Percentiles rank a stretch among this genome's conserved stretches.
Evolutionary conservation across 352 stramenopile genomes (phyloP).

Genomic region (Albugo laibachii): DNA sequence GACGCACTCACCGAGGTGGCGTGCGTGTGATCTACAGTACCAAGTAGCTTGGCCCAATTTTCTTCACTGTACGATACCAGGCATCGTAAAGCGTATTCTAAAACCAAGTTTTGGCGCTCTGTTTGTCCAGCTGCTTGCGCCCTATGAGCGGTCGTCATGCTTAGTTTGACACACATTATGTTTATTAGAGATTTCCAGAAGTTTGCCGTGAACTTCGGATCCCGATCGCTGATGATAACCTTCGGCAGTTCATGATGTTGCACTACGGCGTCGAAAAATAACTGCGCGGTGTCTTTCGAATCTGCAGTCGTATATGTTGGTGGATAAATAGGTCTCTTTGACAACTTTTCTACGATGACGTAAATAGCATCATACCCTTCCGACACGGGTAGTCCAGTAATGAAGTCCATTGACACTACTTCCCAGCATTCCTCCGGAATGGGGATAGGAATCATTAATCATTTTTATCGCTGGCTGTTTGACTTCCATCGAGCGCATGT

Average conservation of each 20-base stretch:
- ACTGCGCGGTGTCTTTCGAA: neutral
- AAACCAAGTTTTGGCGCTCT: constrained; percentile 2
- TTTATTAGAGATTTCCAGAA: constrained; percentile 5
- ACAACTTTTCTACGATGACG: constrained; percentile 6
- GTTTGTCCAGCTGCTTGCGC: constrained; percentile 6
- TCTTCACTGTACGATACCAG: constrained; percentile 8
- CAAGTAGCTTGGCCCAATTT: constrained; percentile 8
- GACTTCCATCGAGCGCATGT: constrained; percentile 3
- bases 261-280: constrained; percentile 10
- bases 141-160: constrained; percentile 3
- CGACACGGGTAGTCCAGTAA: constrained; percentile 8
- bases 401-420: constrained; percentile 6
- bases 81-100: constrained; percentile 5
- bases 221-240: constrained; percentile 8
- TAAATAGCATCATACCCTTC: constrained; percentile 5
- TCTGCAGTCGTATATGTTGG: constrained; percentile 2
- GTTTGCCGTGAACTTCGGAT: constrained; percentile 9
- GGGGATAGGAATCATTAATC: constrained; percentile 4
- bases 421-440: constrained; percentile 8
- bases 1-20: constrained; percentile 5
- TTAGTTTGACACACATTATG: constrained; percentile 2
- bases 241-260: constrained; percentile 5
- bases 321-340: constrained; percentile 8
- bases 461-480: constrained; percentile 1
- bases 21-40: constrained; percentile 12